Percentiles rank a stretch among this genome's conserved stretches.
phyloP scores from a whole-genome alignment of 2,329 filamentous ascomycete genomes.

The Ophiostoma quercus region DNA sequence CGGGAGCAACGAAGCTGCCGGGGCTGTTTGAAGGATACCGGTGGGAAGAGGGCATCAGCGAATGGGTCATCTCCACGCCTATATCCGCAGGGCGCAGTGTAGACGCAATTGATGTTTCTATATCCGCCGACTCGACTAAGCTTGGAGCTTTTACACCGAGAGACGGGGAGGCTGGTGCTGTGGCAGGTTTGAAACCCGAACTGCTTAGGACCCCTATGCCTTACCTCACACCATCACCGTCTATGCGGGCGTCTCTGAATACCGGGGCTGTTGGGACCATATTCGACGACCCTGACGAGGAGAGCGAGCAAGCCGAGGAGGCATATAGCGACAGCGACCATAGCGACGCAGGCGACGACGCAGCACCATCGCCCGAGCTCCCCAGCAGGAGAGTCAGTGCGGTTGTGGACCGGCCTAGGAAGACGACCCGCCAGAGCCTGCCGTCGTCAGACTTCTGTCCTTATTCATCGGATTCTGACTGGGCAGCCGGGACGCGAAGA shows the following conservation, averaged over 20 bases:
- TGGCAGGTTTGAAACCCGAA: conserved; percentile 10
- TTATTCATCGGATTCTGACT: conserved; percentile 10
- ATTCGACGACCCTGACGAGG: background rate
- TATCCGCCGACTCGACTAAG: background rate
- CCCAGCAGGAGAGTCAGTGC: background rate
- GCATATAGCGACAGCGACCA: background rate
- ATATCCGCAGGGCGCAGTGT: background rate
- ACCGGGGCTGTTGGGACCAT: too few species aligned
- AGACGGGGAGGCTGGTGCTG: background rate
- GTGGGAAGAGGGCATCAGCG: conserved; percentile 39
- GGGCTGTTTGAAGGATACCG: conserved; percentile 31
- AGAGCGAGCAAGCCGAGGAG: background rate
- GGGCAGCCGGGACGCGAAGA: background rate
- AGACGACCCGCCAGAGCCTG: background rate
- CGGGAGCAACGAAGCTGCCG: background rate
- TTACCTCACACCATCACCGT: conserved; percentile 2
- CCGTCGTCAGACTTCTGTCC: conserved; percentile 3
- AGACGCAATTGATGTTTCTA: background rate
- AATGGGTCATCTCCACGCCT: conserved; percentile 34
- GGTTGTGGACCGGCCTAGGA: background rate
- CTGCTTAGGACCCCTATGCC: conserved; percentile 6
- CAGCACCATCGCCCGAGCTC: background rate
- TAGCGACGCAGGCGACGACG: background rate
- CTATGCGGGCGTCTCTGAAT: background rate
- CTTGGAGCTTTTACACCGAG: background rate